These are phyloP conservation scores for Exophiala xenobiotica DNA, from an alignment of 2,329 filamentous ascomycete genomes.

Conservation along the genomic window DNA sequence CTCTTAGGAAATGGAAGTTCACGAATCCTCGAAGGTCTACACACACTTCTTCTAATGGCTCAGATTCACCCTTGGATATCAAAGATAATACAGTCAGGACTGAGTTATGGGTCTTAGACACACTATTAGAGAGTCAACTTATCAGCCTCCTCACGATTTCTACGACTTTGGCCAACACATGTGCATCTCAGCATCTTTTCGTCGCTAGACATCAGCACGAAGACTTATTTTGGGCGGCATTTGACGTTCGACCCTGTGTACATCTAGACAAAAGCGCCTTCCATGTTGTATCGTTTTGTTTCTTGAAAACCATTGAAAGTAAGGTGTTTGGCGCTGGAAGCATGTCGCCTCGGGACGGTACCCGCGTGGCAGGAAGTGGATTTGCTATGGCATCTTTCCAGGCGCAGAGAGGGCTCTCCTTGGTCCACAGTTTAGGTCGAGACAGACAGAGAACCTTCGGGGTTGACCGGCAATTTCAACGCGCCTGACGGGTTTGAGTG, in stretches of 20 bases:
- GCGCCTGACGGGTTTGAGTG: too few species aligned
- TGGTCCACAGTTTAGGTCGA: neutral
- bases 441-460: too few species aligned
- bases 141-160: conserved; percentile 23
- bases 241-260: conserved; percentile 23
- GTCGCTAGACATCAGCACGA: conserved; percentile 21
- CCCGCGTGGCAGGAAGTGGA: neutral
- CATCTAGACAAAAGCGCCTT: conserved; percentile 26
- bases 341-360: conserved; percentile 12
- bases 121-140: neutral
- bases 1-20: conserved; percentile 94
- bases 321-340: conserved; percentile 26
- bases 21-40: conserved; percentile 98
- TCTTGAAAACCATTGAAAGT: conserved; percentile 26
- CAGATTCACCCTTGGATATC: conserved; percentile 18
- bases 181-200: conserved; percentile 25
- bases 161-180: conserved; percentile 25
- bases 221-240: conserved; percentile 13
- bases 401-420: neutral
- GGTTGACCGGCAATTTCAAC: too few species aligned
- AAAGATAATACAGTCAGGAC: conserved; percentile 5
- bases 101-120: too few species aligned
- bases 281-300: conserved; percentile 25
- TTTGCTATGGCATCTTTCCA: neutral
- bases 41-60: conserved; percentile 87